Evolutionary conservation across 108 stramenopile species (phyloP).

Genomic region (Skeletonema menzelii): DNA sequence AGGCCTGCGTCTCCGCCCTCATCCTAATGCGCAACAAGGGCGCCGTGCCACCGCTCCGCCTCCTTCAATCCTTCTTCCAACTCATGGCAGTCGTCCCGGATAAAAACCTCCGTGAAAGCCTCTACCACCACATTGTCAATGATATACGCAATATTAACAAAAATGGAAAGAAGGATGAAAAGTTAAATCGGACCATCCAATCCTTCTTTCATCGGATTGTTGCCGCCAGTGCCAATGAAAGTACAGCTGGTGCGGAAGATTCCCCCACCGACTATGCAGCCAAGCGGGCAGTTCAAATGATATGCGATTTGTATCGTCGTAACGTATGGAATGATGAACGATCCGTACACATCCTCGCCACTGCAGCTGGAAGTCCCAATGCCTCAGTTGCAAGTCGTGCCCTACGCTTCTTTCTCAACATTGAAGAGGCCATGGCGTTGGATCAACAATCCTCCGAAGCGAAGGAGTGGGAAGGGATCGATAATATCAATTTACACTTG

Average conservation of each 20-base stretch:
- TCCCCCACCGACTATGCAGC: slow-evolving; percentile 73
- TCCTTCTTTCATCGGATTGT: slow-evolving; percentile 83
- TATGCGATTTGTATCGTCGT: slow-evolving; percentile 92
- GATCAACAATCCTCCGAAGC: slow-evolving; percentile 77
- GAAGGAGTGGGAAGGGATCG: slow-evolving; percentile 67
- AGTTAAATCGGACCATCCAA: slow-evolving; percentile 83
- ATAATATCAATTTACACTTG: slow-evolving; percentile 71
- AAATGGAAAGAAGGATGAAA: slow-evolving; percentile 76
- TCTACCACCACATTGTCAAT: slow-evolving; percentile 90
- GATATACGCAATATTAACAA: slow-evolving; percentile 93
- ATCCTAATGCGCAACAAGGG: slow-evolving; percentile 93
- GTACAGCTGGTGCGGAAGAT: slow-evolving; percentile 38
- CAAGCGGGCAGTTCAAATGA: slow-evolving; percentile 89
- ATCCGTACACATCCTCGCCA: slow-evolving; percentile 92
- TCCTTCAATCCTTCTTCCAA: slow-evolving; percentile 92
- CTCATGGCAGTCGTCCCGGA: slow-evolving; percentile 89
- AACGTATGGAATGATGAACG: slow-evolving; percentile 96
- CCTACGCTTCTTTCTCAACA: slow-evolving; percentile 95
- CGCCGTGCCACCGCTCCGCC: slow-evolving; percentile 70
- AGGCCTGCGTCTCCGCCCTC: slow-evolving; percentile 84
- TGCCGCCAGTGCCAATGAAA: slow-evolving; percentile 32
- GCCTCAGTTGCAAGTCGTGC: slow-evolving; percentile 71
- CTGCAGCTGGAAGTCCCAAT: slow-evolving; percentile 65
- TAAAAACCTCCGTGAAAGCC: slow-evolving; percentile 81
- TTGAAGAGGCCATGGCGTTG: slow-evolving; percentile 92